A percentile compares a stretch with the other conserved stretches of the same genome.
phyloP scores from a whole-genome alignment of 371 early-diverging fungal genomes.

The Mycotypha africana region DNA sequence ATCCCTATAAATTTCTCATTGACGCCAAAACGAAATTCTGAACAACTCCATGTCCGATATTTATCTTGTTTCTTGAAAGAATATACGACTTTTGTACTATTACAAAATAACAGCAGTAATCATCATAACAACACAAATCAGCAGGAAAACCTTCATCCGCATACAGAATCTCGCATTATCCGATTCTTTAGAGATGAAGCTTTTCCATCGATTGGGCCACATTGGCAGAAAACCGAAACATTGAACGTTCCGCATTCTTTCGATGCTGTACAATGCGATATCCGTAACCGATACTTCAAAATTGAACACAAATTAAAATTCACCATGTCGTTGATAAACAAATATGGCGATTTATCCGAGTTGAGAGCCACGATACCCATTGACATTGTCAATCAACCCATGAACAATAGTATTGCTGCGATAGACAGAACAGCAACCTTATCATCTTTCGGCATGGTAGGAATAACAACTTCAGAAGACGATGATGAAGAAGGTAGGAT shows the following conservation, averaged over 20 bases:
- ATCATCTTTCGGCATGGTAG: too few relatives aligned
- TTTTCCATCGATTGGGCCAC: constrained; percentile 13
- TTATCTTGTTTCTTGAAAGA: constrained; percentile 36
- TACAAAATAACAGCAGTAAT: too few relatives aligned
- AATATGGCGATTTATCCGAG: constrained; percentile 19
- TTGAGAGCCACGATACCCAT: constrained; percentile 31
- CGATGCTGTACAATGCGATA: constrained; percentile 23
- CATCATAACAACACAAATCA: too few relatives aligned
- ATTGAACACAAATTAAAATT: constrained; percentile 35
- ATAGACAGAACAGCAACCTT: too few relatives aligned
- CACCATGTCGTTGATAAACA: constrained; percentile 27
- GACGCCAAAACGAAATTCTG: constrained; percentile 11
- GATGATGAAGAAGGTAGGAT: too few relatives aligned
- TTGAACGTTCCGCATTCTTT: constrained; percentile 18
- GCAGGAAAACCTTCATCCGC: too few relatives aligned
- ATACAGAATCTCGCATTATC: constrained; percentile 30
- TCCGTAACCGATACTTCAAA: constrained; percentile 16
- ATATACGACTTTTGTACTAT: constrained; percentile 18
- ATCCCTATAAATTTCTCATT: constrained; percentile 26
- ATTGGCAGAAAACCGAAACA: constrained; percentile 20
- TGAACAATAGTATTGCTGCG: neutral
- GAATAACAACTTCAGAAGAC: too few relatives aligned
- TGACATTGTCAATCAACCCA: constrained; percentile 5
- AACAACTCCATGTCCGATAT: constrained; percentile 20
- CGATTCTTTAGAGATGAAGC: constrained; percentile 28